Base-by-base conservation (phyloP, 768 basidiomycete genomes). In the Trametes elegans region DNA sequence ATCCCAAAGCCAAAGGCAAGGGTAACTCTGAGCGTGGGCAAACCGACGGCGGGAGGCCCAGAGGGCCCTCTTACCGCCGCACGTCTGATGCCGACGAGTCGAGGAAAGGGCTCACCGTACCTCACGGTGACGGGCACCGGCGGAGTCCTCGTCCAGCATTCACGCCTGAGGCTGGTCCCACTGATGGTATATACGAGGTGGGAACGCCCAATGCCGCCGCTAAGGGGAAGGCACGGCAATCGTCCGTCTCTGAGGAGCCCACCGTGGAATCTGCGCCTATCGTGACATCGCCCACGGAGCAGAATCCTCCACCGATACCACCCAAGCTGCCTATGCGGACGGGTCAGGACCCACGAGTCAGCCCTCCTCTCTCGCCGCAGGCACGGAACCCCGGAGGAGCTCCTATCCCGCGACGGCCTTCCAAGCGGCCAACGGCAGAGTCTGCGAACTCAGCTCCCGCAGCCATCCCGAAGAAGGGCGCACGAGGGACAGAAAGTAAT, bases 401-500 rank as follows among this genome's bases (percentile, higher is more conserved):
- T 23, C 4, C 63, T 58, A 9, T 43, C 48, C 32, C 63, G 61
- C 70, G 74, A 39, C 66, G 73, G 31, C 59, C 63, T 2, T 60
- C 69, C 8, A 66, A 70, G 31, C 70, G 75, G 18, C 61, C 70
- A 14, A 55, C 60, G 16, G 65, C 67, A 19, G 68, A 71, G 36
- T 61, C 62, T 48, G 67, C 62, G 32, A 55, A 64, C 9, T 64
- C 63, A n/a, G 58, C 68, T 28, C 58, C 68, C 7, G 60, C 65
- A 46, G 66, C 64, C 58, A 19, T 69, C 47, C 61, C 71, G 47
- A 84, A 82, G 70, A 83, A 77, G 48, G 72, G 71, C 23, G 85
- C 83, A 64, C 73, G 73, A 23, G 60, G 73, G 7, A 67, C 76
- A 7, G 88, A 90, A 52, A 77, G 79, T 24, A 85, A 84, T 56